Base-by-base conservation (phyloP, 495 filamentous ascomycete genomes). In the Penicillium dipodomyicola region DNA sequence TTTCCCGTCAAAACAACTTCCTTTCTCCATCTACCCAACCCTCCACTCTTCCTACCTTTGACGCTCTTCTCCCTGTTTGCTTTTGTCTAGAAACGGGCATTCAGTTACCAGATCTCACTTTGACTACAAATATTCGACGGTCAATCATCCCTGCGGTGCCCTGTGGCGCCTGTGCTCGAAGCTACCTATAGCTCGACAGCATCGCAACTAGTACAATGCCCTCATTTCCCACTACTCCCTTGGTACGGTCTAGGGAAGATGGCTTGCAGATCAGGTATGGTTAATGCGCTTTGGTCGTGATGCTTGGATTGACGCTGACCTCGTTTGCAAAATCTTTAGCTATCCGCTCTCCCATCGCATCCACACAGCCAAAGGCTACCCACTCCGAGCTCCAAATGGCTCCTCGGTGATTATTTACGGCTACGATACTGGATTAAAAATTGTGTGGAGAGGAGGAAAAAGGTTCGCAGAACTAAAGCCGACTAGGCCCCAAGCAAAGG, bases 321-420 rank as follows among this genome's bases (percentile, higher is more conserved):
- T 49, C 37, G 32, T 42, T 30, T 42, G 46, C 55, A 53, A 59
- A 51, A 54, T 44, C 40, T 63, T 58, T 59, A 94, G 89, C 72
- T 95, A 95, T 66, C 80, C 88, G 52, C 79, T 94, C 19, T 77
- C 84, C 45, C 84, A 88, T 67, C 88, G 90, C 62, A 77, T 92
- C 51, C 79, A 92, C 72, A 74, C 84, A 39, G 83, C 88, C 32
- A 83, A 87, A 67, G 78, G 82, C 50, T 96, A 95, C 67, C 91
- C 92, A 7, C 71, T 91, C 23, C 79, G 77, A 52, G 83, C 91
- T 7, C 86, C 89, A 6, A 94, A 96, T 68, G 91, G 90, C 62
- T 92, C 92, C 9, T 88, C 85, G 2, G 81, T 96, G 65, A 80
- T 95, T 50, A 65, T 96, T 29, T 93, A 94, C 67, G 91, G 87